A percentile compares a stretch with the other conserved stretches of the same genome.
phyloP scores from a whole-genome alignment of 352 stramenopile genomes.

The Globisporangium okanoganense region DNA sequence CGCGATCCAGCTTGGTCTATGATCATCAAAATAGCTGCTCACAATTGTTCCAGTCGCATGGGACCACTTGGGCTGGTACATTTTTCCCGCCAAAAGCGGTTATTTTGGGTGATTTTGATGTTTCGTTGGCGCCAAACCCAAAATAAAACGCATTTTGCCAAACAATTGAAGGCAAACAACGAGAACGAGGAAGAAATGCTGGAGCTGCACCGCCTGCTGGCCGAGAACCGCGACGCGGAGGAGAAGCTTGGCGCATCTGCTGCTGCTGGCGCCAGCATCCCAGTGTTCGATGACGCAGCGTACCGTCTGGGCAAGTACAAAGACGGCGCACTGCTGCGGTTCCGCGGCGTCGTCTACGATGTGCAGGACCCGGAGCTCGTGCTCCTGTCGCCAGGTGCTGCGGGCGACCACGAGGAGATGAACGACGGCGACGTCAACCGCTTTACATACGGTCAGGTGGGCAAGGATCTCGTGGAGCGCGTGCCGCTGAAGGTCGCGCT shows the following conservation, averaged over 20 bases:
- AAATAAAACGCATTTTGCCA: too few relatives aligned
- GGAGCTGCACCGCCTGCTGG: constrained; percentile 11
- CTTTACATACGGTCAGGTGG: constrained; percentile 11
- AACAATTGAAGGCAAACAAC: background rate
- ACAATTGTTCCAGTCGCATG: too few relatives aligned
- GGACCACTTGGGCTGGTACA: too few relatives aligned
- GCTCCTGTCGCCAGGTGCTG: constrained; percentile 22
- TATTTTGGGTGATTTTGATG: too few relatives aligned
- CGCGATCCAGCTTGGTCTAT: constrained; percentile 18
- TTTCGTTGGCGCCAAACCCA: too few relatives aligned
- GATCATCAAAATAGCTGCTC: too few relatives aligned
- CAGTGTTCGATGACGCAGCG: constrained; percentile 42
- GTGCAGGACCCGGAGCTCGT: constrained; percentile 75
- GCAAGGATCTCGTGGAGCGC: constrained; percentile 50
- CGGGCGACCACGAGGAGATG: background rate
- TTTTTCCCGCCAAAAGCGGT: too few relatives aligned
- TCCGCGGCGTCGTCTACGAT: constrained; percentile 68
- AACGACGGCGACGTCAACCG: background rate
- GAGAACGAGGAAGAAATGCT: constrained; percentile 14
- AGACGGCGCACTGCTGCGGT: constrained; percentile 51
- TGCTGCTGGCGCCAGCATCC: constrained; percentile 8
- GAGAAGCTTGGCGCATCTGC: background rate
- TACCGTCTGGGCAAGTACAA: constrained; percentile 48
- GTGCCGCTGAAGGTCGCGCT: constrained; percentile 58
- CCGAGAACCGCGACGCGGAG: constrained; percentile 10